A percentile compares a stretch with the other conserved stretches of the same genome.
Conservation (phyloP, 192 early-diverging fungal species). For the Entomortierella beljakovae region DNA sequence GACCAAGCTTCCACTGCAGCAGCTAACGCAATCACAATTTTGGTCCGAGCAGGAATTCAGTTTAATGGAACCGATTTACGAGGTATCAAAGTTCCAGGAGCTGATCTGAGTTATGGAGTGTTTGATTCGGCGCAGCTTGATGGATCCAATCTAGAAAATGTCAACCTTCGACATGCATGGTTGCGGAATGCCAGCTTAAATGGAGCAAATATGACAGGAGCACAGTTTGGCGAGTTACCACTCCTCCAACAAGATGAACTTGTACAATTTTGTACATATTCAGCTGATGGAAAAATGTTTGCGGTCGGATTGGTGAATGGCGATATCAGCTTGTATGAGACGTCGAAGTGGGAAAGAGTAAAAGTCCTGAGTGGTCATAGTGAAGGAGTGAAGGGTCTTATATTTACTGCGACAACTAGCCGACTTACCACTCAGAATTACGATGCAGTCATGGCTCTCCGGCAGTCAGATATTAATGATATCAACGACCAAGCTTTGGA, state of each 20-base stretch:
- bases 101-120: conserved; percentile 2
- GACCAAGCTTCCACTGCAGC: conserved; percentile 13
- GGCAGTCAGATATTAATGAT: no score
- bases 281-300: background rate
- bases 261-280: background rate
- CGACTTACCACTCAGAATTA: no score
- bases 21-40: conserved; percentile 27
- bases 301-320: background rate
- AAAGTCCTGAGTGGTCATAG: background rate
- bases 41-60: conserved; percentile 7
- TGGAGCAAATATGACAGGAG: background rate
- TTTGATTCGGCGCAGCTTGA: conserved; percentile 9
- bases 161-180: background rate
- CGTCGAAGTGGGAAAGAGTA: background rate
- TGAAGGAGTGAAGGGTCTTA: background rate
- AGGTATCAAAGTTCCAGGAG: conserved; percentile 5
- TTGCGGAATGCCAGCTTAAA: background rate
- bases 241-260: background rate
- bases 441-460: no score
- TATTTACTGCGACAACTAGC: no score
- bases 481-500: no score
- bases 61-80: background rate
- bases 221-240: background rate
- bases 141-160: conserved; percentile 2
- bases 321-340: background rate